Conservation (phyloP, 352 stramenopile species). For the Thraustochytrium sp. region DNA sequence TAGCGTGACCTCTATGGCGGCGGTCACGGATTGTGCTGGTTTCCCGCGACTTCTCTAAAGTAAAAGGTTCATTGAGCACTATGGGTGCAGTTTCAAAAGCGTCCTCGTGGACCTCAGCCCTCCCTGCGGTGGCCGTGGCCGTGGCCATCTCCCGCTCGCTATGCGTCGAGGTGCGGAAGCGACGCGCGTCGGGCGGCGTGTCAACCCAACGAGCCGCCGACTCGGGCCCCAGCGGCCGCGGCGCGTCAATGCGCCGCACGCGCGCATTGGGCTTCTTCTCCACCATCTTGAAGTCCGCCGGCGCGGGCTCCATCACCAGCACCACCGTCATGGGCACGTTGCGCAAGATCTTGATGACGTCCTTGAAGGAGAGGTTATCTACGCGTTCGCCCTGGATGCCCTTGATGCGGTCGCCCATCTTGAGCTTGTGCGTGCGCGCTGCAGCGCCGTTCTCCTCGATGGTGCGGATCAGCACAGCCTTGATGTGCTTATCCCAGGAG, state of each 20-base stretch:
- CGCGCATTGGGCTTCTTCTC: neutral
- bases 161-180: too few species aligned
- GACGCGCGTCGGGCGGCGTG: too few species aligned
- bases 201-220: neutral
- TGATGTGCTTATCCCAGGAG: slow-evolving; percentile 22
- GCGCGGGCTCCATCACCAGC: neutral
- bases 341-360: slow-evolving; percentile 35
- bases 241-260: neutral
- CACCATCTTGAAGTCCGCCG: neutral
- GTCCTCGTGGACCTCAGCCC: too few species aligned
- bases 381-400: slow-evolving; percentile 34
- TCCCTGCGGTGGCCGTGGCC: too few species aligned
- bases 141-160: too few species aligned
- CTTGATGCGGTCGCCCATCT: slow-evolving; percentile 33
- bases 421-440: slow-evolving; percentile 24
- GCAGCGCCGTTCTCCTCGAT: slow-evolving; percentile 42
- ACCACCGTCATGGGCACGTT: slow-evolving; percentile 32
- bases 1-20: too few species aligned
- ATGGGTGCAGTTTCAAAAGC: too few species aligned
- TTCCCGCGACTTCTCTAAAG: too few species aligned
- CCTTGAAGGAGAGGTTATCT: slow-evolving; percentile 40
- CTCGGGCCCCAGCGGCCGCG: neutral
- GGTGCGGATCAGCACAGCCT: slow-evolving; percentile 24
- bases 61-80: too few species aligned
- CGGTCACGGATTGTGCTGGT: too few species aligned